Base-by-base conservation (phyloP, 306 rosid species). In the Cicer pinnatifidum region DNA sequence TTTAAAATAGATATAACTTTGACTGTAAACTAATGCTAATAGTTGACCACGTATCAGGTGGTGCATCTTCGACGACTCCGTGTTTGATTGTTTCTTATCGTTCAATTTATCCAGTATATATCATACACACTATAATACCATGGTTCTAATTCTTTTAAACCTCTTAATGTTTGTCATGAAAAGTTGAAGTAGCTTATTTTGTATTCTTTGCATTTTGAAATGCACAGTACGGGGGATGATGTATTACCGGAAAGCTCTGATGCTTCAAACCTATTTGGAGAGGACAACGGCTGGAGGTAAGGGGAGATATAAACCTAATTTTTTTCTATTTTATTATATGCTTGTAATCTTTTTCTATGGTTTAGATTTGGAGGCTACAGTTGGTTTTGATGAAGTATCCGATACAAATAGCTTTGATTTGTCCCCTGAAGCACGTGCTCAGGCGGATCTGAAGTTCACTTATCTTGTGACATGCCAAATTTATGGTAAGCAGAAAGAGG, bases 161-260 rank as follows among this genome's bases (percentile, higher is more conserved):
- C 23, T 62, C 52, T 20, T 15, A 56, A 28, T 64, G 41, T 15
- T 44, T 67, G 15, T 70, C 46, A 39, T 20, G 46, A 48, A 20
- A 39, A 33, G 10, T 9, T 28, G 10, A n/a, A 60, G 35, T 71
- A 15, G 60, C 77, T 20, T 28, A 58, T 77, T 72, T 43, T 59
- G 11, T 72, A 37, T 47, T 76, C 45, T 65, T 33, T 81, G 13
- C 69, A 72, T 11, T 84, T 67, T 74, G 79, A 43, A 80, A 65
- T 76, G 54, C 66, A 78, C 91, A 94, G 98, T 94, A 76, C 92
- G 97, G 52, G 97, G 98, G 77, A 94, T 94, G 96, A 94, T 94
- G 98, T 91, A 94, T 82, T 94, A 94, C 73, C 82, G 97, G 83
- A 94, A 94, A 82, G 97, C 98, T 82, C 88, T 91, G 15, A 91